phyloP scores from a whole-genome alignment of 257 asterid genomes.

The Solanum bulbocastanum region DNA sequence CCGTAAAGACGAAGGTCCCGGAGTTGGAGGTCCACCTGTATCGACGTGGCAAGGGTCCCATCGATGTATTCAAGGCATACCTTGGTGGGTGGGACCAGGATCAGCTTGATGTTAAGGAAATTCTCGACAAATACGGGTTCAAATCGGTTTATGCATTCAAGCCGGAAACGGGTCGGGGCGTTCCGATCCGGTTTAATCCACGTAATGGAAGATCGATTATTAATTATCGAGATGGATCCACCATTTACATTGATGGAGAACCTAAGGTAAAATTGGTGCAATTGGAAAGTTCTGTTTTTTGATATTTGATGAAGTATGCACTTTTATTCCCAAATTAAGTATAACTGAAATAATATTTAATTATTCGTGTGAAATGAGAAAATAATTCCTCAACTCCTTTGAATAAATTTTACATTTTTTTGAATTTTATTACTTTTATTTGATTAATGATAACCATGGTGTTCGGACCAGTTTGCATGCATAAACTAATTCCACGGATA shows the following conservation, averaged over 20 bases:
- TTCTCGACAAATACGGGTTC: conserved; percentile 7
- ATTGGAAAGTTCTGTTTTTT: background rate
- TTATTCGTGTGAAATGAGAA: no score
- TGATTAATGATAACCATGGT: no score
- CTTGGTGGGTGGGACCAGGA: conserved; percentile 11
- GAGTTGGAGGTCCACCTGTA: conserved; percentile 6
- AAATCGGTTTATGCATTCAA: conserved; percentile 4
- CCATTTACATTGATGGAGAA: conserved; percentile 4
- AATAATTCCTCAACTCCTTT: no score
- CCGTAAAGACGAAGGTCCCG: background rate
- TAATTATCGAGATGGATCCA: conserved; percentile 2
- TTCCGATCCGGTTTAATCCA: conserved; percentile 2
- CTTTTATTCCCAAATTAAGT: background rate
- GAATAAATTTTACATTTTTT: no score
- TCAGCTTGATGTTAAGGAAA: background rate
- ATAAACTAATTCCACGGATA: no score
- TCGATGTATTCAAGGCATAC: background rate
- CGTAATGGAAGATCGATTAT: conserved; percentile 6
- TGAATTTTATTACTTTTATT: no score
- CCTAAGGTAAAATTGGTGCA: background rate
- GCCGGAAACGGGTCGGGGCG: conserved; percentile 8
- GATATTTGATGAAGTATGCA: background rate
- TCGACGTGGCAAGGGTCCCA: conserved; percentile 9
- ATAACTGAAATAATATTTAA: no score
- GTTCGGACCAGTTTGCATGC: background rate